phyloP scores from a whole-genome alignment of 1,284 basidiomycete genomes.

The Psilocybe mexicana region DNA sequence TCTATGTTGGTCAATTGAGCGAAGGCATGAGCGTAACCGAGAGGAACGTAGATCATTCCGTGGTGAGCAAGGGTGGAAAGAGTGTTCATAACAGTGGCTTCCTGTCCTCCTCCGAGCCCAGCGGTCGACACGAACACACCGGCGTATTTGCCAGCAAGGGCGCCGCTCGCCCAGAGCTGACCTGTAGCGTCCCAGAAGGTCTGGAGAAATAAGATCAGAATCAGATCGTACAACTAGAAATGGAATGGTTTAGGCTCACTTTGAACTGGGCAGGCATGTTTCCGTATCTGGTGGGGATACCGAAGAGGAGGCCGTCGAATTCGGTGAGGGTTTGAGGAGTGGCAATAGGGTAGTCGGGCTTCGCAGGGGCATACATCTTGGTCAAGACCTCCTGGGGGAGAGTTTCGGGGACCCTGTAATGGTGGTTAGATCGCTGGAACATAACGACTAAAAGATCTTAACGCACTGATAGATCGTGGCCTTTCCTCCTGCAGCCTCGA shows the following conservation, averaged over 20 bases:
- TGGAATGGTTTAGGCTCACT: conserved; percentile 34
- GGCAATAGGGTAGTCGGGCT: conserved; percentile 74
- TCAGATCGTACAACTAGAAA: too few relatives aligned
- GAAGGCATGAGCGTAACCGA: conserved; percentile 70
- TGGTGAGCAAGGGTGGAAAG: conserved; percentile 82
- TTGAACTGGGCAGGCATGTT: conserved; percentile 74
- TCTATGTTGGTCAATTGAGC: conserved; percentile 57
- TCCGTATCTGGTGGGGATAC: conserved; percentile 80
- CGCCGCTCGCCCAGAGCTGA: conserved; percentile 70
- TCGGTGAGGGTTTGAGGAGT: conserved; percentile 63
- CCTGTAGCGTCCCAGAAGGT: conserved; percentile 80
- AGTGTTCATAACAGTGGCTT: conserved; percentile 63
- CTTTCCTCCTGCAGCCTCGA: conserved; percentile 70
- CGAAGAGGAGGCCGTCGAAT: conserved; percentile 71
- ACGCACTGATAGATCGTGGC: conserved; percentile 76
- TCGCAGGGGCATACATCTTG: conserved; percentile 77
- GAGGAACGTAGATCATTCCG: conserved; percentile 77
- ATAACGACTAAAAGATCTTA: background rate
- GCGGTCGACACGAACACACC: conserved; percentile 71
- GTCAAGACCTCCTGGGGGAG: conserved; percentile 75
- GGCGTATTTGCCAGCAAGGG: conserved; percentile 81
- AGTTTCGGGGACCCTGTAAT: conserved; percentile 78
- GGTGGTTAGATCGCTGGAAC: conserved; percentile 10
- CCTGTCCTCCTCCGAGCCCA: conserved; percentile 72
- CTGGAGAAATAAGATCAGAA: conserved; percentile 7